Evolutionary conservation across 2,329 filamentous ascomycete species (phyloP), one percentile per base, ranked within the genome.

Genomic region (Tolypocladium tundrense): DNA sequence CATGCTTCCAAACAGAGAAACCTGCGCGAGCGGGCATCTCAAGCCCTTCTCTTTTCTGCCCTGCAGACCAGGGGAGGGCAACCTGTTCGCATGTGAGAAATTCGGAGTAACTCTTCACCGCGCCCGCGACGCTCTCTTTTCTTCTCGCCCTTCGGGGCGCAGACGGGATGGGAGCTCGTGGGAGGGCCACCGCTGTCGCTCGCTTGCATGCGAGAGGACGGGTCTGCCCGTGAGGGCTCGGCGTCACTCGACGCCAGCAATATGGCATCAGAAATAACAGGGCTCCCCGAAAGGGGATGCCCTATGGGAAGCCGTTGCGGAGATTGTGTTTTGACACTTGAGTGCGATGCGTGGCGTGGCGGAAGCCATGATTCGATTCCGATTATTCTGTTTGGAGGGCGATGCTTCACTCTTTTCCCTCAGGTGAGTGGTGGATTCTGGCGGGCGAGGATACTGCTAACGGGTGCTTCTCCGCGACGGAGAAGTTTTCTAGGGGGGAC

Each of bases 331-430:
- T 56, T 57, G 53, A 63, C 62, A 64, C 62, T 64, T 64, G 59
- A 64, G 62, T 64, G 62, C 62, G 62, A 64, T 64, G 62, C 61
- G 62, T 60, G 62, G 62, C 62, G 60, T 63, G 58, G 62, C 60
- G 27, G 33, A 24, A 56, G 60, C 60, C 62, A 63, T 63, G 58
- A 63, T 64, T 64, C 62, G 62, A 64, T 64, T 64, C 62, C 62
- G 62, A 64, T 64, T 64, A 64, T 59, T 64, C 62, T 64, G 62
- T 60, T 56, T 57, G 53, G 62, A 63, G 62, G 61, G 55, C 59
- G 62, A 52, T 64, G 62, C 62, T 64, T 64, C 62, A 63, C 14
- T 27, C 45, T 58, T 61, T 64, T 61, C 56, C 42, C n/a, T 35
- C 9, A 60, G 60, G 62, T 64, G 50, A 57, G 62, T 62, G n/a